Percentiles rank a stretch among this genome's conserved stretches.
These are phyloP conservation scores for Trichoderma atrobrunneum DNA, from an alignment of 2,329 filamentous ascomycete genomes.

Conservation along the genomic window DNA sequence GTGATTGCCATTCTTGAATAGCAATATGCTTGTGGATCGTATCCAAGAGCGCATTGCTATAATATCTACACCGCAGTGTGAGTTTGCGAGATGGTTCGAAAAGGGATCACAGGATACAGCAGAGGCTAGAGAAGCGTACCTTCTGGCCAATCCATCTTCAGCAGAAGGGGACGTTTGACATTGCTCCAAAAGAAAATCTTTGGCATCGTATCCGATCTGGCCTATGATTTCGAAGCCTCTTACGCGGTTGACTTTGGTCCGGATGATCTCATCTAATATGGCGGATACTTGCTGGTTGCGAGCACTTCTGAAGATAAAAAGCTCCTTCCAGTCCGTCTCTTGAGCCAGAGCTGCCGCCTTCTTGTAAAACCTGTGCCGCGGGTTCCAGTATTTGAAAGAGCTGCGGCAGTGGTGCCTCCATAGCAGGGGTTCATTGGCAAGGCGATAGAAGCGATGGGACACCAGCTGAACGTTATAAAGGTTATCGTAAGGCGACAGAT, in stretches of 20 bases:
- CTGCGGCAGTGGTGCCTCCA: conserved; percentile 74
- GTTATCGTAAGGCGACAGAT: conserved; percentile 55
- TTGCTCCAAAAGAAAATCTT: conserved; percentile 75
- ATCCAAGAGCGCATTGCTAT: conserved; percentile 69
- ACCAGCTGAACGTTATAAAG: conserved; percentile 49
- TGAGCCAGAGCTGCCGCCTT: conserved; percentile 54
- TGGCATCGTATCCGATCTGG: conserved; percentile 77
- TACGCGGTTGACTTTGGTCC: conserved; percentile 67
- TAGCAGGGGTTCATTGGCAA: conserved; percentile 69
- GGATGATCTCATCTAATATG: conserved; percentile 66
- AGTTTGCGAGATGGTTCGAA: background rate
- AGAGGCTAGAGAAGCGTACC: conserved; percentile 37
- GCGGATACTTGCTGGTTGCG: conserved; percentile 51
- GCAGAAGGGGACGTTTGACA: conserved; percentile 55
- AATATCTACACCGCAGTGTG: conserved; percentile 56
- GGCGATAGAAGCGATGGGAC: conserved; percentile 60
- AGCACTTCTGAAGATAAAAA: conserved; percentile 58
- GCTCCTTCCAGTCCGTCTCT: conserved; percentile 68
- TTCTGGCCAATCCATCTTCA: conserved; percentile 74
- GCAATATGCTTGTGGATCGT: conserved; percentile 79
- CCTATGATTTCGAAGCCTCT: conserved; percentile 69
- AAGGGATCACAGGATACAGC: background rate
- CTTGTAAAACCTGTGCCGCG: conserved; percentile 55
- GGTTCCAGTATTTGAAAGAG: conserved; percentile 73
- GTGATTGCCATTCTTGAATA: conserved; percentile 68